These are phyloP conservation scores for Rhinocladiella mackenziei DNA, from an alignment of 2,329 filamentous ascomycete species.

Conservation along the genomic window DNA sequence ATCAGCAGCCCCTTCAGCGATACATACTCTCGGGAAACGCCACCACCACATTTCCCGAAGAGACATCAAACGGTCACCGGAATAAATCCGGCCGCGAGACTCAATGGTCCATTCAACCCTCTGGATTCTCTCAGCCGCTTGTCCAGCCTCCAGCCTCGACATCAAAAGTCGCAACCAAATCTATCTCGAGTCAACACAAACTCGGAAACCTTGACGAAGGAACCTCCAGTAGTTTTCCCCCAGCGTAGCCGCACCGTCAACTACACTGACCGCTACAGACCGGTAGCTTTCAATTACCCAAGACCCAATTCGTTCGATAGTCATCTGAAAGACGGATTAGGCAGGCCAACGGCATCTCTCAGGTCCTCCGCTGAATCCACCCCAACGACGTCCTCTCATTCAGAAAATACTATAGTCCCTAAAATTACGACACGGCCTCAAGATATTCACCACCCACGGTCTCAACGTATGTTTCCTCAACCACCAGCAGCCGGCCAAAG, in stretches of 20 bases:
- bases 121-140: slow-evolving; percentile 14
- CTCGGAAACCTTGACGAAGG: slow-evolving; percentile 1
- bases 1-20: slow-evolving; percentile 4
- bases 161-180: slow-evolving; percentile 15
- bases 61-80: slow-evolving; percentile 30
- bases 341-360: neutral
- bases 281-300: neutral
- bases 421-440: too few species aligned
- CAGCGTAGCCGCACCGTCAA: slow-evolving; percentile 18
- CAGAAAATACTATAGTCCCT: too few species aligned
- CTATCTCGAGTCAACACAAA: slow-evolving; percentile 7
- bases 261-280: slow-evolving; percentile 16
- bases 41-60: slow-evolving; percentile 9
- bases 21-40: slow-evolving; percentile 3
- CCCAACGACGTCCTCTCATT: too few species aligned
- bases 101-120: slow-evolving; percentile 31
- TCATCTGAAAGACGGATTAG: neutral
- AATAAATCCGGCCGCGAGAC: slow-evolving; percentile 29
- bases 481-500: too few species aligned
- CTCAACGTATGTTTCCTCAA: too few species aligned
- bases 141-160: slow-evolving; percentile 11
- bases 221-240: slow-evolving; percentile 3
- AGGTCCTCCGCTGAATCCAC: neutral
- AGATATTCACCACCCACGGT: too few species aligned
- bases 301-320: slow-evolving; percentile 4